Evolutionary conservation across 2,329 filamentous ascomycete species (phyloP).

Genomic region (Curvularia hawaiiensis): DNA sequence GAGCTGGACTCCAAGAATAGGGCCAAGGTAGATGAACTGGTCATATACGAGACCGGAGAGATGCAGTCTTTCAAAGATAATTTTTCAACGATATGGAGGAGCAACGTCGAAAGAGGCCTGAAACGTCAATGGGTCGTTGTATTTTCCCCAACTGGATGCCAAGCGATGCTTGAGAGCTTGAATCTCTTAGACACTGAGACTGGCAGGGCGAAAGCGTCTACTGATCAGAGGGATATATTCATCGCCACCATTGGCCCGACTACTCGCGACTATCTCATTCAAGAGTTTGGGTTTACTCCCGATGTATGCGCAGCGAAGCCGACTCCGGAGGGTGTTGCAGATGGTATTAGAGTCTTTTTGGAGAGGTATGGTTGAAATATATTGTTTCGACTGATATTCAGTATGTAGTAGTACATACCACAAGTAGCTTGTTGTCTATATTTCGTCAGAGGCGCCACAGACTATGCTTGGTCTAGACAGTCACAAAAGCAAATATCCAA

Average conservation of each 20-base stretch:
- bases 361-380: conserved; percentile 1
- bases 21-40: conserved; percentile 75
- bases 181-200: conserved; percentile 51
- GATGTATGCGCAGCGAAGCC: conserved; percentile 84
- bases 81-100: conserved; percentile 61
- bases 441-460: neutral
- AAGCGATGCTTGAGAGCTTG: conserved; percentile 63
- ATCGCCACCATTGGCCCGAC: conserved; percentile 94
- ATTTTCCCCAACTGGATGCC: conserved; percentile 67
- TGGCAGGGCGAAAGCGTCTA: conserved; percentile 39
- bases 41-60: conserved; percentile 86
- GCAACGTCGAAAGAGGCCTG: conserved; percentile 47
- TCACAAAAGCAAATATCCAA: neutral
- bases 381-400: neutral
- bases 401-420: neutral
- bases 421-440: neutral
- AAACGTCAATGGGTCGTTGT: conserved; percentile 73
- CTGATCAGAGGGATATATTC: conserved; percentile 55
- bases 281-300: conserved; percentile 69
- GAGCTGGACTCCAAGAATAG: conserved; percentile 55
- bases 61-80: conserved; percentile 77
- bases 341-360: conserved; percentile 62
- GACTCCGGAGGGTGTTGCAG: conserved; percentile 77
- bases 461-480: neutral
- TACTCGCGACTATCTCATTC: conserved; percentile 74